A percentile compares a stretch with the other conserved stretches of the same genome.
phyloP scores from a whole-genome alignment of 164 flowering plant species.

The Stephania japonica region DNA sequence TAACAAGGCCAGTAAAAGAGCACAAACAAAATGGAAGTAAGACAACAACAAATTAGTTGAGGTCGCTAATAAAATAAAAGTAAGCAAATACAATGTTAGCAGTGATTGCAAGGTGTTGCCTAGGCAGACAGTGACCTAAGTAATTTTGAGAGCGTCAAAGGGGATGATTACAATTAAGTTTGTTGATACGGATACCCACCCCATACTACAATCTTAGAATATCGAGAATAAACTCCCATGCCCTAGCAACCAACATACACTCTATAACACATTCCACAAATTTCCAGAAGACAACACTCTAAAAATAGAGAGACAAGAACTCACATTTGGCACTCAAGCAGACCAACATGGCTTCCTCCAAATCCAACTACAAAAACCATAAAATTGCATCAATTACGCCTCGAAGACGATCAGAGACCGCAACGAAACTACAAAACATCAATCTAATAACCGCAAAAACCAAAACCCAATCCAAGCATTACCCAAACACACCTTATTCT shows the following conservation, averaged over 20 bases:
- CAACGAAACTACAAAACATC: not conserved
- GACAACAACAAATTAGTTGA: too few species aligned
- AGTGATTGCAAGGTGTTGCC: not conserved
- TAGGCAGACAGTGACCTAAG: too few species aligned
- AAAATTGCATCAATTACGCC: not conserved
- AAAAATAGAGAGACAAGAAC: conserved; percentile 17
- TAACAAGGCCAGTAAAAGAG: not conserved
- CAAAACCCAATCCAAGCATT: not conserved
- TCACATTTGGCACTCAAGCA: conserved; percentile 97
- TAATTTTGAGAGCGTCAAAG: too few species aligned
- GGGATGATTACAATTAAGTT: too few species aligned
- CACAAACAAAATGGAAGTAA: not conserved
- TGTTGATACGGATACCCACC: too few species aligned
- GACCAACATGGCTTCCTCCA: conserved; percentile 94
- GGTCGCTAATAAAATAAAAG: not conserved
- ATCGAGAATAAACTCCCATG: not conserved
- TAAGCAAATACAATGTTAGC: not conserved
- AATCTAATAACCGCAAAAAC: not conserved
- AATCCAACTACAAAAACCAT: conserved; percentile 48
- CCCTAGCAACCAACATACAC: not conserved
- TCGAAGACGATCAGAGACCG: not conserved
- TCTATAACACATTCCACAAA: not conserved
- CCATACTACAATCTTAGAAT: not conserved
- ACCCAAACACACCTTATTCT: conserved; percentile 56
- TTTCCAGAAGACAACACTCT: not conserved